Evolutionary conservation across 495 filamentous ascomycete genomes (phyloP).

Genomic region (Penicillium psychrofluorescens): DNA sequence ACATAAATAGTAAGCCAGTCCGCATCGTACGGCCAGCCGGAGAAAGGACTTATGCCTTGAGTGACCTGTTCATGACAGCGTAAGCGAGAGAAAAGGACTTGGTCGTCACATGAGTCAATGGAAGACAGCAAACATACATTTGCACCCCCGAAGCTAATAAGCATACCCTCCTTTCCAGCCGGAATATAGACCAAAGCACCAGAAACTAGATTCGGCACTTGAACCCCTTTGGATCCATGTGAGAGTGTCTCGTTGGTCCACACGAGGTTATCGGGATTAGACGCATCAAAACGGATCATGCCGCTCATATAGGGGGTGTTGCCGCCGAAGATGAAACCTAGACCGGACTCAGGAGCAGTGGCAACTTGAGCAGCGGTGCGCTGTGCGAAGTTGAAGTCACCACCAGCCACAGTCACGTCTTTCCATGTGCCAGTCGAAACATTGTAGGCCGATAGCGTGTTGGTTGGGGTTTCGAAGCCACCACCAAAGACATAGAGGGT

Average conservation of each 20-base stretch:
- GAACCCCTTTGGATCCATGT: conserved; percentile 2
- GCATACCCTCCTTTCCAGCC: conserved; percentile 7
- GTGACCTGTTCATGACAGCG: not conserved
- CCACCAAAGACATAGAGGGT: conserved; percentile 5
- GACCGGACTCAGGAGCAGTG: conserved; percentile 3
- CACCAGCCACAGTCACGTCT: conserved; percentile 2
- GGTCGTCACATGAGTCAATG: not conserved
- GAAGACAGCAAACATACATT: conserved; percentile 1
- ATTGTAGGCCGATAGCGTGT: conserved; percentile 3
- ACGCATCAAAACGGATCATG: conserved; percentile 9
- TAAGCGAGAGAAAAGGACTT: too few species aligned
- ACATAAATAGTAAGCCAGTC: conserved; percentile 5
- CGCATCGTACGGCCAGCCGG: conserved; percentile 5
- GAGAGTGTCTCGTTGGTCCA: conserved; percentile 7
- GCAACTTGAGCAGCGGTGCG: conserved; percentile 4
- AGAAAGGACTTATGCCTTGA: conserved; percentile 4
- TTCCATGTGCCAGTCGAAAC: conserved; percentile 3
- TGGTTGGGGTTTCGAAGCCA: conserved; percentile 4
- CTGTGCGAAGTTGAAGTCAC: conserved; percentile 6
- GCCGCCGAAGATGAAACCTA: conserved; percentile 6
- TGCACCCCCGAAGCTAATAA: conserved; percentile 7
- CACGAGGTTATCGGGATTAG: conserved; percentile 1
- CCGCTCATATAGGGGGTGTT: conserved; percentile 4
- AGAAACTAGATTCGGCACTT: conserved; percentile 5
- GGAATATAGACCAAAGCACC: conserved; percentile 8